Base-by-base conservation (phyloP, 768 basidiomycete species). In the Rhodocollybia butyracea region DNA sequence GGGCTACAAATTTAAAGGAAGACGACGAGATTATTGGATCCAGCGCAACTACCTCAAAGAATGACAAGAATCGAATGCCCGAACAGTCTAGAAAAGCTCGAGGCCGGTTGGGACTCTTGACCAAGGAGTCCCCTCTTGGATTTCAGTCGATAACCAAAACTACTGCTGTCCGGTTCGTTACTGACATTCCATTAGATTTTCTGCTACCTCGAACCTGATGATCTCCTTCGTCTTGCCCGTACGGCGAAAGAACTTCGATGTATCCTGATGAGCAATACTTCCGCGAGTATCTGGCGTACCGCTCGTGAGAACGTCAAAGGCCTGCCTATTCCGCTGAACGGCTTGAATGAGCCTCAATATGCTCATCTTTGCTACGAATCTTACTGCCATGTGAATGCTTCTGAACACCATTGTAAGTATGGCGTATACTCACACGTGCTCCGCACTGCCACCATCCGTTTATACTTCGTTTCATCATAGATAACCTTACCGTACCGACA, bases 361-460 rank as follows among this genome's bases (percentile, higher is more conserved):
- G 74, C 75, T 8, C 78, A 81, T 59, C 73, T 85, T 32, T 71
- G 68, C 11, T 85, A 81, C 55, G 78, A 76, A 52, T 74, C 74
- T 3, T 73, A 76, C 60, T 85, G 83, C 55, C 76, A 82, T 67
- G 83, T 81, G 59, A 61, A 70, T 27, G 26, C 11, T 24, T 19
- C 50, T 27, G 24, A 46, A 43, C 26, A n/a, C n/a, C n/a, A n/a
- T n/a, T n/a, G n/a, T n/a, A n/a, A n/a, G n/a, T n/a, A n/a, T n/a
- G n/a, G n/a, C n/a, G n/a, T n/a, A n/a, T n/a, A n/a, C n/a, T n/a
- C n/a, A n/a, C n/a, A n/a, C n/a, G n/a, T n/a, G n/a, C n/a, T n/a
- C n/a, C n/a, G n/a, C n/a, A n/a, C n/a, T n/a, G n/a, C n/a, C n/a
- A n/a, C n/a, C n/a, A n/a, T n/a, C n/a, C n/a, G n/a, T n/a, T n/a